Evolutionary conservation across 805 yeast species (phyloP).

Genomic region (Yamadazyma sp.): DNA sequence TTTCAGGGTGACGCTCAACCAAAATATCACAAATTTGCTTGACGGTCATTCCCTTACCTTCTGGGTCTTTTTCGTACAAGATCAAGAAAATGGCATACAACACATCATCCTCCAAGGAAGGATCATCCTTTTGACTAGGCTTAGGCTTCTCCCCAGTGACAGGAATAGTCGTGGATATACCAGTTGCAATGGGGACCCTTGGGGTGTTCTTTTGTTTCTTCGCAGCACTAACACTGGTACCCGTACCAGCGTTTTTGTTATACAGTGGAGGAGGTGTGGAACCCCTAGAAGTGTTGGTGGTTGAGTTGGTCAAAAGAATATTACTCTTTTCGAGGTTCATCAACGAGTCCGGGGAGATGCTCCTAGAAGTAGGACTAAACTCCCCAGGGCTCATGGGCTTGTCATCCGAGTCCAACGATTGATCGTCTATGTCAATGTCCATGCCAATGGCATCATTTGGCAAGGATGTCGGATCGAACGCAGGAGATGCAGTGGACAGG

Average conservation of each 20-base stretch:
- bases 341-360: constrained; percentile 45
- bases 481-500: constrained; percentile 44
- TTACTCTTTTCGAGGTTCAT: constrained; percentile 27
- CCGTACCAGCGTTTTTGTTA: constrained; percentile 8
- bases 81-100: constrained; percentile 73
- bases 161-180: constrained; percentile 76
- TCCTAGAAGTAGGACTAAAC: constrained; percentile 37
- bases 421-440: constrained; percentile 13
- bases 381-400: constrained; percentile 20
- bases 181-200: constrained; percentile 61
- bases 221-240: background rate
- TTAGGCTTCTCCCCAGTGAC: constrained; percentile 70
- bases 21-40: constrained; percentile 80
- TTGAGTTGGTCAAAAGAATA: constrained; percentile 10
- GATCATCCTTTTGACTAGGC: constrained; percentile 62
- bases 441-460: constrained; percentile 1
- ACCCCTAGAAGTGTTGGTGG: constrained; percentile 31
- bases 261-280: constrained; percentile 29
- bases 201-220: constrained; percentile 38
- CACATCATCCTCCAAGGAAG: constrained; percentile 71
- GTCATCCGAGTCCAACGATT: constrained; percentile 10
- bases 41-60: constrained; percentile 83
- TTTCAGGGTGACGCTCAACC: constrained; percentile 74
- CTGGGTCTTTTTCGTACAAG: constrained; percentile 64
- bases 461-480: constrained; percentile 33